These are phyloP conservation scores for Hygrocybe coccinea DNA, from an alignment of 768 basidiomycete genomes.

Conservation along the genomic window DNA sequence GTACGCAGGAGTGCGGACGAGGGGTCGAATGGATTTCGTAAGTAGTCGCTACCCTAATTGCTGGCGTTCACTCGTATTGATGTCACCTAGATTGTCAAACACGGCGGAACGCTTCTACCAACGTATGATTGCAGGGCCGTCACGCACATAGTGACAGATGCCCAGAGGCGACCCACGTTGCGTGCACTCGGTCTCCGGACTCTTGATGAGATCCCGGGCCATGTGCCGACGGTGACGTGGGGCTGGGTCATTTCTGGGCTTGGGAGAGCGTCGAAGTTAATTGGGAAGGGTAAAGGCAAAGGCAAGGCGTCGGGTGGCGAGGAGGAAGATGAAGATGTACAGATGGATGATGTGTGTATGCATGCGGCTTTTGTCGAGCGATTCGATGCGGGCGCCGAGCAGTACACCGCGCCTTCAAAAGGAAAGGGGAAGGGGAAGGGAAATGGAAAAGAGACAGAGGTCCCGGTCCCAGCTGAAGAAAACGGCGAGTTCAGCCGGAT, in stretches of 20 bases:
- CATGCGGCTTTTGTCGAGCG: slow-evolving; percentile 47
- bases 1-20: slow-evolving; percentile 47
- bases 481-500: slow-evolving; percentile 40
- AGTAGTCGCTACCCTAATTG: slow-evolving; percentile 21
- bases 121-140: slow-evolving; percentile 50
- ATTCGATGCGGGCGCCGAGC: slow-evolving; percentile 40
- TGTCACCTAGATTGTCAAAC: slow-evolving; percentile 48
- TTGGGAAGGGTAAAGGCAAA: slow-evolving; percentile 27
- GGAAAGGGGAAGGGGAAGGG: slow-evolving; percentile 27
- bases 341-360: slow-evolving; percentile 37
- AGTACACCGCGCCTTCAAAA: slow-evolving; percentile 9
- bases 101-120: slow-evolving; percentile 60
- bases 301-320: slow-evolving; percentile 18
- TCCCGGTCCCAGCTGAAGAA: background rate
- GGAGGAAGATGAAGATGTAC: slow-evolving; percentile 11
- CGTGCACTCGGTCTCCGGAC: slow-evolving; percentile 45
- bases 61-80: slow-evolving; percentile 1
- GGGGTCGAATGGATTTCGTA: slow-evolving; percentile 58
- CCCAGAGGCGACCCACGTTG: slow-evolving; percentile 26
- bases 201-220: slow-evolving; percentile 54
- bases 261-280: slow-evolving; percentile 11
- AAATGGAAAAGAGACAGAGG: slow-evolving; percentile 5
- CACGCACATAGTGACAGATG: slow-evolving; percentile 66
- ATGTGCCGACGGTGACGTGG: slow-evolving; percentile 64
- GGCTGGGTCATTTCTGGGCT: slow-evolving; percentile 49